Conservation (phyloP, 2,329 filamentous ascomycete genomes). For the Tolypocladium album region DNA sequence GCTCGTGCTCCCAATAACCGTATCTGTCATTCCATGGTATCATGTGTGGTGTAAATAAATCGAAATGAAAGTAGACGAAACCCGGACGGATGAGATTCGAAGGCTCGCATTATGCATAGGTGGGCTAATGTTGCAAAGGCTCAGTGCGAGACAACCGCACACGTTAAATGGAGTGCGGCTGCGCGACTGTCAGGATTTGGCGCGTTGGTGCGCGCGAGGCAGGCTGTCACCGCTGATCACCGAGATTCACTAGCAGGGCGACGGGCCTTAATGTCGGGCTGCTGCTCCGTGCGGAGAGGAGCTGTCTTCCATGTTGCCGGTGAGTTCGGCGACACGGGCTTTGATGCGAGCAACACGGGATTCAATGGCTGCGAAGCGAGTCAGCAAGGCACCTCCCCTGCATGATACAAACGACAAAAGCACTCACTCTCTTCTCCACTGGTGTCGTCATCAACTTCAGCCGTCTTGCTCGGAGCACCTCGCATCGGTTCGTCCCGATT, state of each 20-base stretch:
- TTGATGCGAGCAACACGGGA: constrained; percentile 96
- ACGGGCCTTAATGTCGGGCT: constrained; percentile 11
- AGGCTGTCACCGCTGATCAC: neutral
- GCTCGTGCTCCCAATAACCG: constrained; percentile 4
- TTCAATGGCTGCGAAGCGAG: constrained; percentile 63
- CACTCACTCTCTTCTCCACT: constrained; percentile 87
- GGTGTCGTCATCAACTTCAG: constrained; percentile 72
- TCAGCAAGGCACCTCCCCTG: constrained; percentile 9
- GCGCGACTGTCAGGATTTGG: neutral
- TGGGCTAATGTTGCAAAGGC: neutral
- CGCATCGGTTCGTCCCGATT: constrained; percentile 52
- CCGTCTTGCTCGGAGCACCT: constrained; percentile 43
- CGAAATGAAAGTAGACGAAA: constrained; percentile 3
- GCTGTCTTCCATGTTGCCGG: constrained; percentile 64
- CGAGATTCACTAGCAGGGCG: constrained; percentile 2
- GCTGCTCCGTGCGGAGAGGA: constrained; percentile 20
- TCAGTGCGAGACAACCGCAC: neutral
- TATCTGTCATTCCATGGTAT: constrained; percentile 13
- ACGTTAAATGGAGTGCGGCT: neutral
- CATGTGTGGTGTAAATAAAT: constrained; percentile 9
- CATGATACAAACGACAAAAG: neutral
- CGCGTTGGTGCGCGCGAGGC: neutral
- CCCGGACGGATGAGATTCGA: constrained; percentile 4
- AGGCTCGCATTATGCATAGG: constrained; percentile 1
- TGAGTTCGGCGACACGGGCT: constrained; percentile 89